These are phyloP conservation scores for Carex cristatella DNA, from an alignment of 176 grass and related monocot species.

Conservation along the genomic window DNA sequence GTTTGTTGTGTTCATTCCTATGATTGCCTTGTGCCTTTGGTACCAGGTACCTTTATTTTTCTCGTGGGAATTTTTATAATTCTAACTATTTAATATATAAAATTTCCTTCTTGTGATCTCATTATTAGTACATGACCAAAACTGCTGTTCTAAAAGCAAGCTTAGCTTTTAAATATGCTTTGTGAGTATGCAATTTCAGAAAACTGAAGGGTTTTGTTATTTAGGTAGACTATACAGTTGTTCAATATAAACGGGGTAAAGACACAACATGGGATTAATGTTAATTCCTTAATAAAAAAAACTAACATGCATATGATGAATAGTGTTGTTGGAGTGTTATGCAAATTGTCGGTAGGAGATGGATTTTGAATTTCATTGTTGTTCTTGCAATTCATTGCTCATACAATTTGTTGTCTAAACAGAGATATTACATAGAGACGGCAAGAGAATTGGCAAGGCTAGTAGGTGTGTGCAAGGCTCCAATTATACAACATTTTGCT, in stretches of 20 bases:
- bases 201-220: neutral
- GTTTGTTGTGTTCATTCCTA: constrained; percentile 67
- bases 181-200: neutral
- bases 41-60: constrained; percentile 51
- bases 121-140: neutral
- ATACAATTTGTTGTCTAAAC: constrained; percentile 16
- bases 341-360: neutral
- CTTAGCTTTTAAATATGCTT: neutral
- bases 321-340: neutral
- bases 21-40: constrained; percentile 57
- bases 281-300: neutral
- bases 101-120: neutral
- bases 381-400: neutral
- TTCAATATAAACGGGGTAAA: neutral
- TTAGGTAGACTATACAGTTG: neutral
- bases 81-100: no score
- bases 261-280: neutral
- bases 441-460: constrained; percentile 67
- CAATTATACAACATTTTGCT: constrained; percentile 84
- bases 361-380: neutral
- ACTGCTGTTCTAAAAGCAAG: neutral
- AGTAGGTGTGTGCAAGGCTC: constrained; percentile 72
- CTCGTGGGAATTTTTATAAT: neutral
- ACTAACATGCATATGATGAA: neutral
- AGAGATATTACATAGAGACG: constrained; percentile 80